Evolutionary conservation across 2,329 filamentous ascomycete genomes (phyloP).

Genomic region (Diaporthe humulicola): DNA sequence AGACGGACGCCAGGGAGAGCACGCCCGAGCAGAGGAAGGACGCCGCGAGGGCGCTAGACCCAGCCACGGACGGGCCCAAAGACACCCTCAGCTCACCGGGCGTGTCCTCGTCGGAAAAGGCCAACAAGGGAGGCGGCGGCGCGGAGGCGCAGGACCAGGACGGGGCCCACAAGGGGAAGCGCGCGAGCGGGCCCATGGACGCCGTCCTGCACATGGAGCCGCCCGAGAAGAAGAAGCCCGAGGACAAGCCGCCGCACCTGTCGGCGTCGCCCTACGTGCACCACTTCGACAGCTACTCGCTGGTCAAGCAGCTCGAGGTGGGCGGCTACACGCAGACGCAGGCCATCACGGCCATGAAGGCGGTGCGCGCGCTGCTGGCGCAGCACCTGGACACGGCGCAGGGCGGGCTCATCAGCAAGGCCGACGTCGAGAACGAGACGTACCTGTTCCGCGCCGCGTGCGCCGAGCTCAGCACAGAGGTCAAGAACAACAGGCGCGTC

Average conservation of each 20-base stretch:
- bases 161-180: slow-evolving; percentile 51
- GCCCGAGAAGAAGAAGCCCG: slow-evolving; percentile 51
- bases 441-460: slow-evolving; percentile 96
- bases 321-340: slow-evolving; percentile 81
- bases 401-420: slow-evolving; percentile 86
- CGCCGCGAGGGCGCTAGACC: slow-evolving; percentile 37
- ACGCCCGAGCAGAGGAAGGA: slow-evolving; percentile 37
- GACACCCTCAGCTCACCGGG: slow-evolving; percentile 37
- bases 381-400: slow-evolving; percentile 86
- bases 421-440: slow-evolving; percentile 92
- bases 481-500: slow-evolving; percentile 81
- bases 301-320: slow-evolving; percentile 82
- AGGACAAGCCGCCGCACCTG: slow-evolving; percentile 73
- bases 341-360: slow-evolving; percentile 92
- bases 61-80: slow-evolving; percentile 33
- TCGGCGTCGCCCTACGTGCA: slow-evolving; percentile 86
- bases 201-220: slow-evolving; percentile 63
- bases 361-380: slow-evolving; percentile 81
- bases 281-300: slow-evolving; percentile 94
- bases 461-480: slow-evolving; percentile 89
- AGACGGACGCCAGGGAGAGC: slow-evolving; percentile 23
- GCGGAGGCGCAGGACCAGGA: slow-evolving; percentile 4
- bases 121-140: slow-evolving; percentile 37
- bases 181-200: slow-evolving; percentile 61
- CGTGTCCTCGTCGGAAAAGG: slow-evolving; percentile 37